A percentile compares a stretch with the other conserved stretches of the same genome.
phyloP scores from a whole-genome alignment of 768 basidiomycete species.

The Boletus eberwhitei region DNA sequence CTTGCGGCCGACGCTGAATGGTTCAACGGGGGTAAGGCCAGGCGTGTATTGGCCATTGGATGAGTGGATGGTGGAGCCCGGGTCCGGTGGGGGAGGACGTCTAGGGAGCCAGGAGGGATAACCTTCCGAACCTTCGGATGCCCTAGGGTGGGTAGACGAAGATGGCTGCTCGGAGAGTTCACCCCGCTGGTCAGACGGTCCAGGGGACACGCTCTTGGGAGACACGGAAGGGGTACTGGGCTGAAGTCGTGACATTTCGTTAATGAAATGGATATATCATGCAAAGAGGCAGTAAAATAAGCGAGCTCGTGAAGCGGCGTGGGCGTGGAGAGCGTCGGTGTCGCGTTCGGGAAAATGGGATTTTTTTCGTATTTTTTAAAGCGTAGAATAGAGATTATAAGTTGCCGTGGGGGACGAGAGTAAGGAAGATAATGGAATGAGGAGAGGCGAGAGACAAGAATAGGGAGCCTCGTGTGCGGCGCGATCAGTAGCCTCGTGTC shows the following conservation, averaged over 20 bases:
- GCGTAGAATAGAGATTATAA: conserved; percentile 17
- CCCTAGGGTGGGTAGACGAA: conserved; percentile 32
- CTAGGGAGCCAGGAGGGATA: conserved; percentile 86
- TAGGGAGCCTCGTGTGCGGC: conserved; percentile 48
- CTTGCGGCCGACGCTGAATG: conserved; percentile 55
- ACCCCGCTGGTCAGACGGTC: conserved; percentile 26
- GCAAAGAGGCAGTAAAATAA: conserved; percentile 29
- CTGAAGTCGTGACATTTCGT: conserved; percentile 38
- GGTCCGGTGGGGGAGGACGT: conserved; percentile 73
- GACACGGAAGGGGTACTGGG: conserved; percentile 28
- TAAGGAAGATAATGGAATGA: conserved; percentile 20
- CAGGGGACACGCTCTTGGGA: conserved; percentile 28
- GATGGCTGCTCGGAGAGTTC: conserved; percentile 35
- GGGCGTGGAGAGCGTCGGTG: conserved; percentile 26
- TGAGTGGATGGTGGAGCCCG: conserved; percentile 65
- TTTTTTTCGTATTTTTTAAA: conserved; percentile 22
- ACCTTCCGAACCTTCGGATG: conserved; percentile 52
- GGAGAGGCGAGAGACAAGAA: conserved; percentile 12
- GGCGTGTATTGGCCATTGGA: conserved; percentile 41
- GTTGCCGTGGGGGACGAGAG: conserved; percentile 17
- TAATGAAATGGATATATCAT: conserved; percentile 29
- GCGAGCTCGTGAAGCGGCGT: conserved; percentile 22
- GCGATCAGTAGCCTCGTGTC: conserved; percentile 47
- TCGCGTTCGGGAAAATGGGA: conserved; percentile 30
- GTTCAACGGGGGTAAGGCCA: conserved; percentile 31